These are phyloP conservation scores for Podila minutissima DNA, from an alignment of 192 early-diverging fungal species.

Conservation along the genomic window DNA sequence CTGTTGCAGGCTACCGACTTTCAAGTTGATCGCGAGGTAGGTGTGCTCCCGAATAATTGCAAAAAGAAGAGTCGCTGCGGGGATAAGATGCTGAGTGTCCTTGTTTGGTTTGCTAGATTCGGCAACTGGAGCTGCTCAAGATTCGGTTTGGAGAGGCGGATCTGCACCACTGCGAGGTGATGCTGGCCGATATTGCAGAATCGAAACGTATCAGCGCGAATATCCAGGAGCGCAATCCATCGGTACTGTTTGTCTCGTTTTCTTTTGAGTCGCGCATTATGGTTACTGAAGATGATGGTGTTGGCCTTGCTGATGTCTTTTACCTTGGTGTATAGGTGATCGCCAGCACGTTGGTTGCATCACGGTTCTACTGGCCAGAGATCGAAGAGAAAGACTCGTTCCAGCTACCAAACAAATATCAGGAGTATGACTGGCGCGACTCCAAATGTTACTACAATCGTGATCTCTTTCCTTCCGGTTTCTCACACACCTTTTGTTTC, in stretches of 20 bases:
- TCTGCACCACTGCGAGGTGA: constrained; percentile 78
- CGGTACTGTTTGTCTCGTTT: constrained; percentile 11
- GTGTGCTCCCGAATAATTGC: background rate
- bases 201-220: constrained; percentile 71
- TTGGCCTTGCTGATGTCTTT: background rate
- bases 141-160: constrained; percentile 71
- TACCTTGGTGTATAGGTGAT: constrained; percentile 26
- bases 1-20: constrained; percentile 62
- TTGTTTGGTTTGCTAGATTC: constrained; percentile 45
- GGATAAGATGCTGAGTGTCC: background rate
- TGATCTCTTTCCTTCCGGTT: background rate
- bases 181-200: constrained; percentile 83
- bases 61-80: too few species aligned
- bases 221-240: constrained; percentile 51
- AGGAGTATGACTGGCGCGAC: constrained; percentile 16
- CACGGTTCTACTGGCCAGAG: constrained; percentile 73
- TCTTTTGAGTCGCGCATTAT: background rate
- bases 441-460: background rate
- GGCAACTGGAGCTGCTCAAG: constrained; percentile 79
- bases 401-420: constrained; percentile 52
- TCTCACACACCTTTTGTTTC: background rate
- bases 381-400: constrained; percentile 50
- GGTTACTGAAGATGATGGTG: constrained; percentile 1
- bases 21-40: constrained; percentile 65
- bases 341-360: constrained; percentile 61